Evolutionary conservation across 1,284 basidiomycete genomes (phyloP).

Genomic region (Ustilago vetiveriae): DNA sequence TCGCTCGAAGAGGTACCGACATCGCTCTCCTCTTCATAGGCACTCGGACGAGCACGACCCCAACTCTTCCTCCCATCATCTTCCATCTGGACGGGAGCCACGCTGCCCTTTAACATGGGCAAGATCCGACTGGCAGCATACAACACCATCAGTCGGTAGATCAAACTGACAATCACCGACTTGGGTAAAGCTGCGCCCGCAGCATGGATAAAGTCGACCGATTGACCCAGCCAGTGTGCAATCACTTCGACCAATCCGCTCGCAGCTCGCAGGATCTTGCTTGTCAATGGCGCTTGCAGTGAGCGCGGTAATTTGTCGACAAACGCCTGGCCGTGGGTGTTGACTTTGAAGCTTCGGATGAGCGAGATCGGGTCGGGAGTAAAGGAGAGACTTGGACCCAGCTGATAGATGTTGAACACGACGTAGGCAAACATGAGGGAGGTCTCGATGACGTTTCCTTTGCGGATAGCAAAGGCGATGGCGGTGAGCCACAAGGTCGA

Average conservation of each 20-base stretch:
- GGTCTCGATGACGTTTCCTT: slow-evolving; percentile 66
- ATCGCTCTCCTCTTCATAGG: slow-evolving; percentile 6
- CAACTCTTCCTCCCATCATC: slow-evolving; percentile 11
- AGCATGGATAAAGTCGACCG: slow-evolving; percentile 54
- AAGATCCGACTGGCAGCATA: slow-evolving; percentile 63
- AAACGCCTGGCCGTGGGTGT: slow-evolving; percentile 37
- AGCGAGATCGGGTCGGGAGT: slow-evolving; percentile 62
- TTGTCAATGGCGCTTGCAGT: slow-evolving; percentile 25
- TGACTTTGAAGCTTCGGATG: slow-evolving; percentile 61
- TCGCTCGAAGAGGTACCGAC: slow-evolving; percentile 10
- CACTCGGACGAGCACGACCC: slow-evolving; percentile 7
- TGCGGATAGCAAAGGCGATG: slow-evolving; percentile 63
- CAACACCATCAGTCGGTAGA: slow-evolving; percentile 63
- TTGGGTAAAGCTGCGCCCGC: slow-evolving; percentile 59
- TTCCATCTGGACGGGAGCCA: slow-evolving; percentile 5
- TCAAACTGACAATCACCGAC: slow-evolving; percentile 61
- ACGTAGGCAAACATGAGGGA: slow-evolving; percentile 65
- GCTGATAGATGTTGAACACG: slow-evolving; percentile 64
- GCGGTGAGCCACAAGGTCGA: slow-evolving; percentile 64
- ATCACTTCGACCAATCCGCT: slow-evolving; percentile 46
- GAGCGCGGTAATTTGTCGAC: slow-evolving; percentile 32
- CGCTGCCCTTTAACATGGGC: slow-evolving; percentile 52
- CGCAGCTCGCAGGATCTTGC: slow-evolving; percentile 39
- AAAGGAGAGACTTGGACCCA: slow-evolving; percentile 56
- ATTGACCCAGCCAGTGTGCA: slow-evolving; percentile 54